These are phyloP conservation scores for Phaffomyces antillensis DNA, from an alignment of 805 yeast genomes.

Conservation along the genomic window DNA sequence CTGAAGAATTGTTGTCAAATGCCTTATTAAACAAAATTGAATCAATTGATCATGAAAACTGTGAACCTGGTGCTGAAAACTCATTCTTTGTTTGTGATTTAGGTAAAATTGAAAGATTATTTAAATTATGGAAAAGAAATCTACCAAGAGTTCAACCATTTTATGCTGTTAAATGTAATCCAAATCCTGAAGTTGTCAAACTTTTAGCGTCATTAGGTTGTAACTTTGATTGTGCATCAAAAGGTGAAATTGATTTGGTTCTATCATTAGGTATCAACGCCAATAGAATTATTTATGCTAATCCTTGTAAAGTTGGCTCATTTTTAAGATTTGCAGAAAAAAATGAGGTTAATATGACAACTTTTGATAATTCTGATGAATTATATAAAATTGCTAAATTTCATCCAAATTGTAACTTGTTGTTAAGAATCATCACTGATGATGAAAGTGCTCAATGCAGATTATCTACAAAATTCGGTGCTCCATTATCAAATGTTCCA, in stretches of 20 bases:
- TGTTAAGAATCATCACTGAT: conserved; percentile 82
- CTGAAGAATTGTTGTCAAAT: conserved; percentile 29
- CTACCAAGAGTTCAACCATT: conserved; percentile 79
- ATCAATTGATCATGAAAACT: conserved; percentile 45
- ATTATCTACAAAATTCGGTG: conserved; percentile 85
- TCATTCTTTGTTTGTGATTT: conserved; percentile 86
- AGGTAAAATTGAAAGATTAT: conserved; percentile 59
- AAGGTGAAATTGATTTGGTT: conserved; percentile 67
- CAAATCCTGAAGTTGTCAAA: conserved; percentile 52
- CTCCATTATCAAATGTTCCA: conserved; percentile 48
- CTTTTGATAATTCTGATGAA: conserved; percentile 87
- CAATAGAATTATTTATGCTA: conserved; percentile 75
- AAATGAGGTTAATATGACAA: conserved; percentile 57
- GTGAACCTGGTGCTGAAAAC: conserved; percentile 73
- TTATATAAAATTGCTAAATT: conserved; percentile 59
- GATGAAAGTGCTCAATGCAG: conserved; percentile 84
- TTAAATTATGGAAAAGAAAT: conserved; percentile 50
- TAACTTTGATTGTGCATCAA: conserved; percentile 91
- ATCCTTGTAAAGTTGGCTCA: conserved; percentile 88
- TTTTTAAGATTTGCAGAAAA: conserved; percentile 66
- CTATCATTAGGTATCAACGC: conserved; percentile 58
- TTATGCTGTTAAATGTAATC: conserved; percentile 94
- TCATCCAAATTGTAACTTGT: conserved; percentile 64
- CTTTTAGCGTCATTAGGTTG: conserved; percentile 56
- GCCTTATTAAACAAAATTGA: conserved; percentile 35